phyloP scores from a whole-genome alignment of 345 rosid species.

The Brassica incana region DNA sequence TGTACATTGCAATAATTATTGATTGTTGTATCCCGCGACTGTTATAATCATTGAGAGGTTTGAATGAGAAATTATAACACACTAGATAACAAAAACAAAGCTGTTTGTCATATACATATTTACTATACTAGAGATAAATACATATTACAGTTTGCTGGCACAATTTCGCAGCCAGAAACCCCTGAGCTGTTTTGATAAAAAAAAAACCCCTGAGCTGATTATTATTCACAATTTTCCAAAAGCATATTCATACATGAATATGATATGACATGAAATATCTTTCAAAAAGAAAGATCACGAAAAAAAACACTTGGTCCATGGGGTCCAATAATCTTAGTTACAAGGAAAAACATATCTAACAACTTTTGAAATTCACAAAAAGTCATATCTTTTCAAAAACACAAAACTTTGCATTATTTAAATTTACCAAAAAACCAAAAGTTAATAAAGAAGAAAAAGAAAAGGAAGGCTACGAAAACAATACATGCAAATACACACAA shows the following conservation, averaged over 20 bases:
- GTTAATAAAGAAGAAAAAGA: not conserved
- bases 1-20: not conserved
- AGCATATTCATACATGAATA: not conserved
- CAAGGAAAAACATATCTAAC: not conserved
- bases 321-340: conserved; percentile 29
- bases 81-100: not conserved
- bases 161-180: too few species aligned
- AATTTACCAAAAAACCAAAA: not conserved
- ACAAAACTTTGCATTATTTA: conserved; percentile 17
- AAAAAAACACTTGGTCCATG: conserved; percentile 12
- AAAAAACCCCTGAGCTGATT: not conserved
- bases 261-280: not conserved
- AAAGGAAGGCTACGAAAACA: conserved; percentile 12
- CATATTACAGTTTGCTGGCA: not conserved
- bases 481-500: conserved; percentile 33
- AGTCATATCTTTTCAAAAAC: not conserved
- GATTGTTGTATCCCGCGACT: not conserved
- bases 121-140: not conserved
- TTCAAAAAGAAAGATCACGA: not conserved
- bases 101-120: not conserved
- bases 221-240: not conserved
- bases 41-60: not conserved
- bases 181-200: too few species aligned
- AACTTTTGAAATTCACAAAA: conserved; percentile 18
- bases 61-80: not conserved